Conservation (phyloP, 2,329 filamentous ascomycete genomes). For the Aspergillus amoenus region DNA sequence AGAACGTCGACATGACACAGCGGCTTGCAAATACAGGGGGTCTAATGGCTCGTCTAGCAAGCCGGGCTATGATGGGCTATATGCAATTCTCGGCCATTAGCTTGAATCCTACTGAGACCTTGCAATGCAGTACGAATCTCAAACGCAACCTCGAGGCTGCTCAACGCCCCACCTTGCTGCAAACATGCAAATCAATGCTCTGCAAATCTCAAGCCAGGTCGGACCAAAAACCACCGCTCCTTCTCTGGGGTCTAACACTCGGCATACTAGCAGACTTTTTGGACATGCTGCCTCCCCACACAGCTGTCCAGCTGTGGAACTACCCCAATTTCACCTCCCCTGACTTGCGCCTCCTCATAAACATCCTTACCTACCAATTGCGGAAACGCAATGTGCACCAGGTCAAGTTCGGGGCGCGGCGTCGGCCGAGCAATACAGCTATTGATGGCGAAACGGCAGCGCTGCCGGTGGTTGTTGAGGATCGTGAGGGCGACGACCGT, state of each 20-base stretch:
- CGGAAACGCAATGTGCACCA: constrained; percentile 50
- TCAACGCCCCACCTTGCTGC: constrained; percentile 22
- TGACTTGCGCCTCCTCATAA: constrained; percentile 61
- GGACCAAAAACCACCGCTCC: constrained; percentile 47
- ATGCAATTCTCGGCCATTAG: constrained; percentile 68
- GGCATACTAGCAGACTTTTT: constrained; percentile 68
- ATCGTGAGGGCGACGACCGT: constrained; percentile 23
- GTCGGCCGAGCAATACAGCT: constrained; percentile 32
- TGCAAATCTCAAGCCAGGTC: constrained; percentile 29
- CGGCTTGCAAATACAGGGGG: constrained; percentile 59
- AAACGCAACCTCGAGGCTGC: constrained; percentile 48
- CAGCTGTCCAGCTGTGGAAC: constrained; percentile 62
- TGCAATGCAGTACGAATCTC: constrained; percentile 55
- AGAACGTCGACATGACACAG: constrained; percentile 64
- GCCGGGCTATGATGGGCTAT: constrained; percentile 59
- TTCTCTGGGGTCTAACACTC: constrained; percentile 69
- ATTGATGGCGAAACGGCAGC: constrained; percentile 36
- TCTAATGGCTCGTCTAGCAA: constrained; percentile 53
- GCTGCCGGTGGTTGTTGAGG: constrained; percentile 26
- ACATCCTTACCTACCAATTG: constrained; percentile 59
- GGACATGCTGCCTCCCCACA: constrained; percentile 64
- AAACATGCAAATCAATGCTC: constrained; percentile 29
- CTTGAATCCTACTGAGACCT: constrained; percentile 61
- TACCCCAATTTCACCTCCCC: constrained; percentile 67
- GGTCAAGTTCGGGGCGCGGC: constrained; percentile 31